These are phyloP conservation scores for Irpex rosettiformis DNA, from an alignment of 1,284 basidiomycete species.

Conservation along the genomic window DNA sequence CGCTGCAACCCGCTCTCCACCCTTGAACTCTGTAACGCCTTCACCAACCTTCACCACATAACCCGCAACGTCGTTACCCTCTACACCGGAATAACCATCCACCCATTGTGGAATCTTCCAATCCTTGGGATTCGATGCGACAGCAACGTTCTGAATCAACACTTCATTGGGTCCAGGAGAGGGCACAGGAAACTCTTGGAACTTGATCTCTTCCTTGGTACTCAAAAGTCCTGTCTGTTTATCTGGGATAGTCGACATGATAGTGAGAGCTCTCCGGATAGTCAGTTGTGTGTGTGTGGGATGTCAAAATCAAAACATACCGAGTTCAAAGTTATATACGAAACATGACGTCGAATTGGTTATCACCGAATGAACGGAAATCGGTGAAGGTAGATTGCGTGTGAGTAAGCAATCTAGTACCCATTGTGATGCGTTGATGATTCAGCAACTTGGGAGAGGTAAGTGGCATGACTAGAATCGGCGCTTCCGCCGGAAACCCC, in stretches of 20 bases:
- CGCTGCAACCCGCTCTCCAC: constrained; percentile 38
- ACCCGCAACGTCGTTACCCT: constrained; percentile 58
- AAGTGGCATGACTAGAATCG: too few relatives aligned
- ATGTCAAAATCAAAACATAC: background rate
- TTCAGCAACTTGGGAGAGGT: too few relatives aligned
- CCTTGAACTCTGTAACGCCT: constrained; percentile 43
- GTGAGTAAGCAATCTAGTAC: too few relatives aligned
- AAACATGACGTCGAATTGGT: too few relatives aligned
- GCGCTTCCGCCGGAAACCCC: too few relatives aligned
- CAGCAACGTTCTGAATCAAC: constrained; percentile 11
- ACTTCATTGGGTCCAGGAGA: constrained; percentile 9
- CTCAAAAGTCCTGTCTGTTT: background rate
- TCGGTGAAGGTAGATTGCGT: too few relatives aligned
- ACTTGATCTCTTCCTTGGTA: background rate
- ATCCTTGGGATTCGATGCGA: constrained; percentile 13
- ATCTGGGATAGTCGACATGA: background rate
- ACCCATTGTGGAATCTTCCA: constrained; percentile 30
- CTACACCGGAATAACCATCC: constrained; percentile 36
- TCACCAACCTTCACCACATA: constrained; percentile 48
- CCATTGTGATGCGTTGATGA: too few relatives aligned
- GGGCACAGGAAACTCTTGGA: constrained; percentile 2
- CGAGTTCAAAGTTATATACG: background rate
- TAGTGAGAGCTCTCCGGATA: background rate
- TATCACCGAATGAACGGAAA: too few relatives aligned
- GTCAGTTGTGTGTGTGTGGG: background rate